Evolutionary conservation across 495 filamentous ascomycete species (phyloP).

Genomic region (Glutinoglossum americanum): DNA sequence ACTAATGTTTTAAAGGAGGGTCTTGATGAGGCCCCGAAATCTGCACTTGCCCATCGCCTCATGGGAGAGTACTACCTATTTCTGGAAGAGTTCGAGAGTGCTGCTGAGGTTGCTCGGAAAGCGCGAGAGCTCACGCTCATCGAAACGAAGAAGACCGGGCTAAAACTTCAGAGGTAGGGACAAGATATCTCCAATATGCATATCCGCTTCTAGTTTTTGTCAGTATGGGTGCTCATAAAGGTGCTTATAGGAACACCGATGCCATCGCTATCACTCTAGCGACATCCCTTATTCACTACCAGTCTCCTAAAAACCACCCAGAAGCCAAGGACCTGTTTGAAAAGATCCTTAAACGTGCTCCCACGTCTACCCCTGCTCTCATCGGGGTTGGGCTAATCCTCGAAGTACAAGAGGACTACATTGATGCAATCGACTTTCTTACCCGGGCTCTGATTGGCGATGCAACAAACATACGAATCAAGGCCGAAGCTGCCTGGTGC

Average conservation of each 20-base stretch:
- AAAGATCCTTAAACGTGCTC: constrained; percentile 46
- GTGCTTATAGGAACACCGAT: constrained; percentile 30
- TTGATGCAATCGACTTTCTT: constrained; percentile 56
- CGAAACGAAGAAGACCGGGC: constrained; percentile 40
- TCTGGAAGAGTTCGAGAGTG: constrained; percentile 70
- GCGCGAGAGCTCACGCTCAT: constrained; percentile 36
- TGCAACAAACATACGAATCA: constrained; percentile 47
- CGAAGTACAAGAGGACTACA: constrained; percentile 77
- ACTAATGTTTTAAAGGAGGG: constrained; percentile 30
- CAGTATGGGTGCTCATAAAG: not conserved
- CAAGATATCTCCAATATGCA: not conserved
- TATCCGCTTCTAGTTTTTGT: not conserved
- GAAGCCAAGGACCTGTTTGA: constrained; percentile 76
- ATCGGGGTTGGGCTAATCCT: constrained; percentile 80
- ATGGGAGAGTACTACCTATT: constrained; percentile 69
- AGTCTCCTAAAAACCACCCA: constrained; percentile 68
- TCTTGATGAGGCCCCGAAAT: constrained; percentile 42
- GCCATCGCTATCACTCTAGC: constrained; percentile 54
- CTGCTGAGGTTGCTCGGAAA: constrained; percentile 54
- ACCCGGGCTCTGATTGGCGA: constrained; percentile 49
- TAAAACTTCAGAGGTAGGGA: constrained; percentile 33
- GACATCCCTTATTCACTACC: constrained; percentile 66
- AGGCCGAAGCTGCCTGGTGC: constrained; percentile 74
- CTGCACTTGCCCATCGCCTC: constrained; percentile 62
- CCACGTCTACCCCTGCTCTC: constrained; percentile 52